Evolutionary conservation across 345 rosid species (phyloP), one percentile per base, ranked within the genome.

Genomic region (Bruguiera gymnorhiza): DNA sequence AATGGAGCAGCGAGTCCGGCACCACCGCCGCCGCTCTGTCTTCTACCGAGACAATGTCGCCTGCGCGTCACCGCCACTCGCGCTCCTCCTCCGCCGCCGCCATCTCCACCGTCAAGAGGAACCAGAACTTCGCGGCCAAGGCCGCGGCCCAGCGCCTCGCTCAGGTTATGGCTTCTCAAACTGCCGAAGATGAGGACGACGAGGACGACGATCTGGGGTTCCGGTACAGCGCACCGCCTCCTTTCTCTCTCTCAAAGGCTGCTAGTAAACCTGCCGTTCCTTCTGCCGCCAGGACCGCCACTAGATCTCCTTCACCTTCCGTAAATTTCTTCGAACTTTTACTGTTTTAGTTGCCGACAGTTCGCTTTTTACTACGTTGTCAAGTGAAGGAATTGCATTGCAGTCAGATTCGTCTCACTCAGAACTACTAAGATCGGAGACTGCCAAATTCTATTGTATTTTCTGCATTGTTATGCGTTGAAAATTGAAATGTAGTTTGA

Each of bases 91-190:
- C 80, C 31, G 69, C 72, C 26, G 11, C 76, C 3, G 73, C 76
- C 52, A 26, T 70, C 68, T 63, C 76, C 57, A 30, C 70, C 63
- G 48, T 63, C 34, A 23, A 67, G 31, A 58, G 57, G n/a, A 62
- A 86, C 32, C 97, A 92, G 76, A 92, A 92, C 79, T 86, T 85
- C 7, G 98, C 97, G 39, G 96, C 98, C 1, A 92, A 89, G 73
- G 97, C 89, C 2, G 99, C 99, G 6, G 96, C 99, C 15, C 96
- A 85, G 80, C 92, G 96, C 9, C 78, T 95, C 2, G 98, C 99
- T 61, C 92, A 90, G 68, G 98, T 89, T 24, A 95, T 95, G 99
- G 99, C 99, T 48, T 90, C 89, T 30, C 96, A 90, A 75, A 75
- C 84, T 64, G 81, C 90, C 34, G 92, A 85, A 34, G 93, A 88